A percentile compares a stretch with the other conserved stretches of the same genome.
Conservation (phyloP, 2,329 filamentous ascomycete genomes). For the Epichloe sibirici region DNA sequence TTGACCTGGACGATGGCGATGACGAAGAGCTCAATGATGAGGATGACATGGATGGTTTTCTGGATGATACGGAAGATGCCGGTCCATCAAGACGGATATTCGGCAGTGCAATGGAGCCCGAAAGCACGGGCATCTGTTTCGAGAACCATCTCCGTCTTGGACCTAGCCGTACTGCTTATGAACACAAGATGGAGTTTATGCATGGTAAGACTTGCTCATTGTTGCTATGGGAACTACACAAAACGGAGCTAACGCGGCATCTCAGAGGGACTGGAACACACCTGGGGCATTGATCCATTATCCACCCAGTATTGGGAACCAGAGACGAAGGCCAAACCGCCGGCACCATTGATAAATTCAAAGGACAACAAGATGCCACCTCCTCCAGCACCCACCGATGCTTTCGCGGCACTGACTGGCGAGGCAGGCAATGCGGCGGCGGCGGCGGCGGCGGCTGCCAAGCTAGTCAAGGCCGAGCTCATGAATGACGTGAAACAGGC, state of each 20-base stretch:
- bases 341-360: slow-evolving; percentile 9
- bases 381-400: slow-evolving; percentile 21
- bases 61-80: slow-evolving; percentile 73
- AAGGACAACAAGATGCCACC: slow-evolving; percentile 19
- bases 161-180: slow-evolving; percentile 37
- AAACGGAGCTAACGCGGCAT: not conserved
- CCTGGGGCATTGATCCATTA: slow-evolving; percentile 64
- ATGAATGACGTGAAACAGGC: slow-evolving; percentile 29
- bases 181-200: slow-evolving; percentile 65
- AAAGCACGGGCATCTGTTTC: slow-evolving; percentile 75
- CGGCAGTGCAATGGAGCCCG: slow-evolving; percentile 61
- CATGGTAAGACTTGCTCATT: slow-evolving; percentile 39
- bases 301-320: slow-evolving; percentile 67
- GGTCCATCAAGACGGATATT: slow-evolving; percentile 42
- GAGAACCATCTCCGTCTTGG: slow-evolving; percentile 44
- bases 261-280: slow-evolving; percentile 37
- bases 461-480: slow-evolving; percentile 26
- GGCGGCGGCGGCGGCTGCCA: slow-evolving; percentile 11
- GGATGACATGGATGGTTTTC: slow-evolving; percentile 81
- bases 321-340: slow-evolving; percentile 21
- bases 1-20: slow-evolving; percentile 53
- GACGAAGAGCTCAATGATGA: slow-evolving; percentile 61
- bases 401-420: slow-evolving; percentile 23
- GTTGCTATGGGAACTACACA: not conserved
- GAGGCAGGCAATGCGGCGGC: slow-evolving; percentile 3